Conservation (phyloP, 2,329 filamentous ascomycete genomes). For the Polytolypa hystricis region DNA sequence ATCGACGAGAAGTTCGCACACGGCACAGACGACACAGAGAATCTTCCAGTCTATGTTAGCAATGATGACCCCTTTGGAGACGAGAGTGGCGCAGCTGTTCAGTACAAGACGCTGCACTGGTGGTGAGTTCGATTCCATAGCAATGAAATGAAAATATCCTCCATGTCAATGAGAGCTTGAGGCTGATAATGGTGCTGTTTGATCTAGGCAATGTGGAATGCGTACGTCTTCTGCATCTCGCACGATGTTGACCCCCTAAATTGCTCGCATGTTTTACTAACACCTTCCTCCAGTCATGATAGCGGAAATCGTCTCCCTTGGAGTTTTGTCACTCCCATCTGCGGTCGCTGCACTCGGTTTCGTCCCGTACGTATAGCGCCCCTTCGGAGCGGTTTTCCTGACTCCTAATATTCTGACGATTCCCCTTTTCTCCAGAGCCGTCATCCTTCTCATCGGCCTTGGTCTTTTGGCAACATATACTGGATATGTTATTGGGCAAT, state of each 20-base stretch:
- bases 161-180: neutral
- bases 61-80: constrained; percentile 30
- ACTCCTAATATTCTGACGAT: constrained; percentile 1
- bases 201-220: constrained; percentile 31
- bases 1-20: neutral
- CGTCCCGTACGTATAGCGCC: constrained; percentile 31
- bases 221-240: constrained; percentile 18
- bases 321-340: constrained; percentile 45
- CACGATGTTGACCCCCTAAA: no score
- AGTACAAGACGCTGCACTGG: constrained; percentile 44
- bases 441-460: constrained; percentile 43
- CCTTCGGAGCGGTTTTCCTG: neutral
- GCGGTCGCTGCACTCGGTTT: constrained; percentile 43
- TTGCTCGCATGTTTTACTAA: constrained; percentile 5
- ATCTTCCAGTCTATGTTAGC: neutral
- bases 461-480: constrained; percentile 50
- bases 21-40: neutral
- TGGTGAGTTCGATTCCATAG: constrained; percentile 21
- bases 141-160: neutral
- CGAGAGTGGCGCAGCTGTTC: constrained; percentile 32
- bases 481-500: constrained; percentile 49
- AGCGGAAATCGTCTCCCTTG: constrained; percentile 48
- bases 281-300: constrained; percentile 38
- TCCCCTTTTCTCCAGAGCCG: constrained; percentile 24
- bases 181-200: constrained; percentile 1